These are phyloP conservation scores for Aspergillus ibericus DNA, from an alignment of 2,329 filamentous ascomycete genomes.

Conservation along the genomic window DNA sequence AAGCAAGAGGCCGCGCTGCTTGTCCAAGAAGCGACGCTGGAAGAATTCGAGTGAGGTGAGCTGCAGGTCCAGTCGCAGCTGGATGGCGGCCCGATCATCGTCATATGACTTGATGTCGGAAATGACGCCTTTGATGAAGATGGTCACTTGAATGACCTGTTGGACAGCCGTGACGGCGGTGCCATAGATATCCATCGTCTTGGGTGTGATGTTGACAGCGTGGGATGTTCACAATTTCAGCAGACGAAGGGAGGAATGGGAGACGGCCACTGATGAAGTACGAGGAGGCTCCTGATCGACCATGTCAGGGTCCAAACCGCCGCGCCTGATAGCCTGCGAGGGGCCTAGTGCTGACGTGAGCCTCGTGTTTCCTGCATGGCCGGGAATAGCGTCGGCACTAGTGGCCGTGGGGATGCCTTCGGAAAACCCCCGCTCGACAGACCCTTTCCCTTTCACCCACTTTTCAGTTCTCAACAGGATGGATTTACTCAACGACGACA, in stretches of 20 bases:
- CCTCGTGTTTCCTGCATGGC: too few relatives aligned
- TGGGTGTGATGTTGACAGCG: too few relatives aligned
- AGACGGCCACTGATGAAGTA: too few relatives aligned
- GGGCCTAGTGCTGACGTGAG: too few relatives aligned
- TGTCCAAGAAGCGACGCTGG: conserved; percentile 23
- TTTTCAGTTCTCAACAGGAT: not conserved
- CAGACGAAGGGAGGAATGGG: too few relatives aligned
- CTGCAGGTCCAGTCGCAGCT: conserved; percentile 26
- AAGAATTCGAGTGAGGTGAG: conserved; percentile 27
- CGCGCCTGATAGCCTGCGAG: too few relatives aligned
- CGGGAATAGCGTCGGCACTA: not conserved
- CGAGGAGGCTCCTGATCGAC: too few relatives aligned
- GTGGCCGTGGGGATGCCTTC: not conserved
- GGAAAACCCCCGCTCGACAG: not conserved
- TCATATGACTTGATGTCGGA: conserved; percentile 29
- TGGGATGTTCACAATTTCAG: too few relatives aligned
- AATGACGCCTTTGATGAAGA: conserved; percentile 33
- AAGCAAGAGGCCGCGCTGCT: conserved; percentile 25
- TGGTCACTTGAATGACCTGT: conserved; percentile 28
- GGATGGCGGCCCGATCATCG: conserved; percentile 26
- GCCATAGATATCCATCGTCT: conserved; percentile 30
- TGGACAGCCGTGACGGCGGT: conserved; percentile 28
- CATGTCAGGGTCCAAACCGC: too few relatives aligned
- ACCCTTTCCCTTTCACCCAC: not conserved
- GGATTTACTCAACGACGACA: not conserved